Base-by-base conservation (phyloP, 2,329 filamentous ascomycete species). In the Colletotrichum spinosum region DNA sequence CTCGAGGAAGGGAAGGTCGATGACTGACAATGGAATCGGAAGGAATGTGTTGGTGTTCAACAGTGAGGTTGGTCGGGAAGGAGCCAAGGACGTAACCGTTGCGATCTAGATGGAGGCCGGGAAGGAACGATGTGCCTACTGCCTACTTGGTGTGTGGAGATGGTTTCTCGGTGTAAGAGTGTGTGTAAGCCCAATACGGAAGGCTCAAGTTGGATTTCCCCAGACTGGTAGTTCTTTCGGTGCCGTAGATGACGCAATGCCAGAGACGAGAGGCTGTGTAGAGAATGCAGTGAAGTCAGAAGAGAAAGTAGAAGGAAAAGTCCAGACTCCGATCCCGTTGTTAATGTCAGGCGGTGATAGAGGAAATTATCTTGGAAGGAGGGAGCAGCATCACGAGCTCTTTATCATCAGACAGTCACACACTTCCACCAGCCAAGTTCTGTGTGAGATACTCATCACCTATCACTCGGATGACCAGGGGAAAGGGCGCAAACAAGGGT, bases 31-130 rank as follows among this genome's bases (percentile, higher is more conserved):
- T 56, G 48, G 25, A 56, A 62, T 51, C 25, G 39, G 46, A 66
- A 66, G 63, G 63, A 66, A 66, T 66, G 63, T 53, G 58, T 56
- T n/a, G 39, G 52, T 53, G 58, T 57, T 41, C 42, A 63, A 66
- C 15, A 61, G 34, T 34, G 59, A 66, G 63, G 63, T 50, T 66
- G 63, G 63, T 66, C 59, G 48, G 37, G 25, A 53, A 56, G 25
- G 25, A 45, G 53, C 52, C 34, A 34, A 52, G 52, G 55, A 65
- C 52, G 58, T 65, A 62, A 53, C 48, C 33, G 63, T 62, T 62
- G 58, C 37, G 44, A 45, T 48, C 42, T 63, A 8, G 42, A 65
- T 57, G 55, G 63, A 63, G 63, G 63, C 63, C 62, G 63, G 60
- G 51, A 62, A 62, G 62, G 63, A 63, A 63, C 58, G 48, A 35